These are phyloP conservation scores for Physcomitrellopsis africana DNA, from an alignment of 225 moss, liverwort and hornwort species.

Conservation along the genomic window DNA sequence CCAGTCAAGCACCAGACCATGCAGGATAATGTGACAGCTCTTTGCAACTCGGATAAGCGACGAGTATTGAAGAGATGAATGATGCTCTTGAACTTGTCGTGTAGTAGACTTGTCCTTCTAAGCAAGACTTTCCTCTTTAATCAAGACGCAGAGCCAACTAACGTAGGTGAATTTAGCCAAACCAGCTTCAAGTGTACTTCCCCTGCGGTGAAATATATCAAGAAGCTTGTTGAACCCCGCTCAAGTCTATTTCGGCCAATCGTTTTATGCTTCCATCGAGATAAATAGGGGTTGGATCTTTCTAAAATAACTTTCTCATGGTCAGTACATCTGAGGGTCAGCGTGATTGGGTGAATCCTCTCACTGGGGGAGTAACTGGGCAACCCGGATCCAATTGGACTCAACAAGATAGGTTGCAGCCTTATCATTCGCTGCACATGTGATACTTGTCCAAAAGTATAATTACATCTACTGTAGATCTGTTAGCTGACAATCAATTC, in stretches of 20 bases:
- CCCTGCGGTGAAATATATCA: no score
- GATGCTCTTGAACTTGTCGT: no score
- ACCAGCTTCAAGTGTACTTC: no score
- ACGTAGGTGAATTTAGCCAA: background rate
- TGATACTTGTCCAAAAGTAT: slow-evolving; percentile 24
- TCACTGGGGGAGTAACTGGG: slow-evolving; percentile 21
- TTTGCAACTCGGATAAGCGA: no score
- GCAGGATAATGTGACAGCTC: slow-evolving; percentile 15
- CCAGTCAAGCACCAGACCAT: slow-evolving; percentile 11
- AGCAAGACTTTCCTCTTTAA: background rate
- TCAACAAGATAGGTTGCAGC: slow-evolving; percentile 15
- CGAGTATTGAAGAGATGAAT: no score
- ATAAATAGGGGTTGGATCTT: no score
- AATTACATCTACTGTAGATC: slow-evolving; percentile 27
- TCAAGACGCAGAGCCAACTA: background rate
- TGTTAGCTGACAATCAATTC: slow-evolving; percentile 33
- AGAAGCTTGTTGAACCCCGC: no score
- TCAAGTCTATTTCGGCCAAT: no score
- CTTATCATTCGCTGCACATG: slow-evolving; percentile 26
- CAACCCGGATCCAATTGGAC: slow-evolving; percentile 22
- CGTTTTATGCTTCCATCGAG: no score
- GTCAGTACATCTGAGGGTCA: slow-evolving; percentile 8
- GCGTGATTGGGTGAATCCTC: slow-evolving; percentile 17
- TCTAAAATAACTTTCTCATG: no score
- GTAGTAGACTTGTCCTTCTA: no score